phyloP scores from a whole-genome alignment of 1,284 basidiomycete genomes.

The Inonotus hispidus region DNA sequence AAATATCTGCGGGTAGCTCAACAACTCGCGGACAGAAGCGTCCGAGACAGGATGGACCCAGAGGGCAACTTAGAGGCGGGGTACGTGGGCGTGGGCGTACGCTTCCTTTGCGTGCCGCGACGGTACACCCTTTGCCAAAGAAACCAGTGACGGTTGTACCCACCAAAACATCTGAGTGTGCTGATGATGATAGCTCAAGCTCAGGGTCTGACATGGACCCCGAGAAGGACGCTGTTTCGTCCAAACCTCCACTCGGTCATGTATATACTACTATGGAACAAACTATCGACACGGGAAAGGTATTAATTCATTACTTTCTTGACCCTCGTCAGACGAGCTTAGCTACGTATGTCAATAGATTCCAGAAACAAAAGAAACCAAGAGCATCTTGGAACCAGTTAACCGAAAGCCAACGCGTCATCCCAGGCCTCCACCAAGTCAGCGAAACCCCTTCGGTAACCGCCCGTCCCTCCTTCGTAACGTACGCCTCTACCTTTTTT shows the following conservation, averaged over 20 bases:
- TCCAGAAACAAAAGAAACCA: neutral
- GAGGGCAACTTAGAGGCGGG: constrained; percentile 8
- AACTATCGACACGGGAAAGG: neutral
- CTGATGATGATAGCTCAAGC: constrained; percentile 34
- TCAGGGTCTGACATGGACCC: constrained; percentile 49
- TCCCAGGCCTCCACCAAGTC: constrained; percentile 41
- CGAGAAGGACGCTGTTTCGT: constrained; percentile 38
- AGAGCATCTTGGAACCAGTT: constrained; percentile 2
- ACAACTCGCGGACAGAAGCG: constrained; percentile 33
- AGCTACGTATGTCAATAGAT: too few relatives aligned
- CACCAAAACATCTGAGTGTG: constrained; percentile 21
- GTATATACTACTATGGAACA: constrained; percentile 12
- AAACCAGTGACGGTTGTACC: constrained; percentile 14
- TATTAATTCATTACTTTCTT: neutral
- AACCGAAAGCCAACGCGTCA: constrained; percentile 33
- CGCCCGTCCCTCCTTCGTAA: constrained; percentile 69
- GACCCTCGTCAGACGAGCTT: too few relatives aligned
- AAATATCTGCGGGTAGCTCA: constrained; percentile 51
- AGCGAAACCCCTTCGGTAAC: constrained; percentile 63
- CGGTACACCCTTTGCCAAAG: constrained; percentile 18
- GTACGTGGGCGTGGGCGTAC: constrained; percentile 28
- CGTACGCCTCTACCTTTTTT: constrained; percentile 38
- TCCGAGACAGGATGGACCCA: constrained; percentile 25
- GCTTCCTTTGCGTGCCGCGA: constrained; percentile 29
- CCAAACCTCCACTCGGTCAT: constrained; percentile 36